phyloP scores from a whole-genome alignment of 1,284 basidiomycete species.

The Farysia itapuensis region DNA sequence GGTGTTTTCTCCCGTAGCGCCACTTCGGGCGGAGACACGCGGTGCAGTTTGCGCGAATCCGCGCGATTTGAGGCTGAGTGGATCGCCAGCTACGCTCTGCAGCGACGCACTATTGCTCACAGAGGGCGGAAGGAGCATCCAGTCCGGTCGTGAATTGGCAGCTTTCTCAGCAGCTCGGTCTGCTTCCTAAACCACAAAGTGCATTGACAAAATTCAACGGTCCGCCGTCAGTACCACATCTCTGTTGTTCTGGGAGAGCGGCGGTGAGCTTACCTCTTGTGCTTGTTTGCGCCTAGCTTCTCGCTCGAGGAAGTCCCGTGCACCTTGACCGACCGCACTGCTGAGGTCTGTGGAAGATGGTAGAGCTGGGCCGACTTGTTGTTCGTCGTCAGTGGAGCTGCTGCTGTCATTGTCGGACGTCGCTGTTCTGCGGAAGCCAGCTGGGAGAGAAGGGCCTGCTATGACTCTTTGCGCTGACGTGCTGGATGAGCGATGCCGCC shows the following conservation, averaged over 20 bases:
- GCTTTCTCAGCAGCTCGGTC: conserved; percentile 13
- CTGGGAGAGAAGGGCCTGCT: conserved; percentile 20
- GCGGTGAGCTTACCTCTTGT: conserved; percentile 6
- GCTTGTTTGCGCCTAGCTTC: conserved; percentile 24
- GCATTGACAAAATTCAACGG: too few relatives aligned
- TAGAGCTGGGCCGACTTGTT: neutral
- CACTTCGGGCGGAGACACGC: conserved; percentile 19
- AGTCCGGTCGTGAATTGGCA: conserved; percentile 31
- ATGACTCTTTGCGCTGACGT: too few relatives aligned
- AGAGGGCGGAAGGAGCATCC: conserved; percentile 42
- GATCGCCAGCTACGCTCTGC: conserved; percentile 20
- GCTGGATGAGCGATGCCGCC: too few relatives aligned
- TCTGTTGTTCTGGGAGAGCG: too few relatives aligned
- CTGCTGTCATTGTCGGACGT: neutral
- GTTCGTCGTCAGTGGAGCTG: neutral
- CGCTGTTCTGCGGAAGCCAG: conserved; percentile 2
- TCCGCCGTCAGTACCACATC: too few relatives aligned
- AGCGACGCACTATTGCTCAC: conserved; percentile 21
- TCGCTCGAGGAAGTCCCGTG: conserved; percentile 23
- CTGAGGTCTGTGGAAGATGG: neutral
- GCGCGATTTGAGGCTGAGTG: conserved; percentile 38
- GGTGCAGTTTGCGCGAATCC: conserved; percentile 45
- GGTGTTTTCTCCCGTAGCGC: conserved; percentile 6
- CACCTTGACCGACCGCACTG: conserved; percentile 9
- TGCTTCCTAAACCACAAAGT: too few relatives aligned